phyloP scores from a whole-genome alignment of 768 basidiomycete species.

The Leccinum pellstonianum region DNA sequence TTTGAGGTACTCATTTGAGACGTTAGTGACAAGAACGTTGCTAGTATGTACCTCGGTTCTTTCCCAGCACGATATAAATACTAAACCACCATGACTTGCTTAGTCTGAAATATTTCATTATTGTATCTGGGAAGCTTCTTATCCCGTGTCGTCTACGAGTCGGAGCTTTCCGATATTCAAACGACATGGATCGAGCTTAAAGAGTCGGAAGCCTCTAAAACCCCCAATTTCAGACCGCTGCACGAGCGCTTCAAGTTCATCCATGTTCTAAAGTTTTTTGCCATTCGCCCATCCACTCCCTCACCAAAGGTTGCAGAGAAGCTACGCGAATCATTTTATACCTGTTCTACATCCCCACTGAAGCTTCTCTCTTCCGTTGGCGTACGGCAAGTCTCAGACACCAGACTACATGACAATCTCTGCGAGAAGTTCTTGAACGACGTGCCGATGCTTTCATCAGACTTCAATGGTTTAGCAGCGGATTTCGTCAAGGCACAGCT shows the following conservation, averaged over 20 bases:
- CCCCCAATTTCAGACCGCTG: background rate
- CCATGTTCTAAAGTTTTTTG: background rate
- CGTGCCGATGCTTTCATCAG: slow-evolving; percentile 66
- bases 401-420: background rate
- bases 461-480: slow-evolving; percentile 50
- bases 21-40: slow-evolving; percentile 37
- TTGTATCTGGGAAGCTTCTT: background rate
- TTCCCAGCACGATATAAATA: background rate
- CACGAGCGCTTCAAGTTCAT: background rate
- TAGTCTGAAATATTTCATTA: background rate
- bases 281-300: too few relatives aligned
- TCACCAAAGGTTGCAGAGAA: background rate
- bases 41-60: slow-evolving; percentile 44
- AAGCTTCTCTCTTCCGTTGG: background rate
- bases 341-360: background rate
- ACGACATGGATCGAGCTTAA: background rate
- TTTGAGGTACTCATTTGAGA: background rate
- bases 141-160: background rate
- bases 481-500: slow-evolving; percentile 39
- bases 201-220: too few relatives aligned
- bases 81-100: background rate
- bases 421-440: slow-evolving; percentile 44
- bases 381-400: background rate
- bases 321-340: background rate
- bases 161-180: background rate